A percentile compares a stretch with the other conserved stretches of the same genome.
Evolutionary conservation across 176 grass and related monocot species (phyloP).

Genomic region (Pontederia crassipes): DNA sequence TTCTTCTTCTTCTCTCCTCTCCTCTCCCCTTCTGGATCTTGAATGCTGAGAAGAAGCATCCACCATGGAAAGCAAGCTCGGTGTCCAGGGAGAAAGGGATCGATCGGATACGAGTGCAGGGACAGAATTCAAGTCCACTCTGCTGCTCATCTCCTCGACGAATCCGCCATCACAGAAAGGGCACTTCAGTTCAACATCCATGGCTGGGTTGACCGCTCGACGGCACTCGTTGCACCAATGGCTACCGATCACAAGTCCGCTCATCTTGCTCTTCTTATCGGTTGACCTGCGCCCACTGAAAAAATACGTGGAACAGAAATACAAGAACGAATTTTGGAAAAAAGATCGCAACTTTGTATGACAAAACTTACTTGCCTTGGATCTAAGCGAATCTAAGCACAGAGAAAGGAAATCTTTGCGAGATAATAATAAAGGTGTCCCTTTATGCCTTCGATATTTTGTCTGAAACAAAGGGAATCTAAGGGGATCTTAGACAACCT

Average conservation of each 20-base stretch:
- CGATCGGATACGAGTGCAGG: not conserved
- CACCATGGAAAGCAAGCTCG: constrained; percentile 7
- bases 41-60: not conserved
- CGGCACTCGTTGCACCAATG: constrained; percentile 24
- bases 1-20: not conserved
- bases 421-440: too few relatives aligned
- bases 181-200: constrained; percentile 10
- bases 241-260: not conserved
- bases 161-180: constrained; percentile 18
- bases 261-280: not conserved
- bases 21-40: not conserved
- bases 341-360: too few relatives aligned
- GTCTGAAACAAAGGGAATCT: too few relatives aligned
- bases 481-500: too few relatives aligned
- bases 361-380: too few relatives aligned
- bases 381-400: too few relatives aligned
- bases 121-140: not conserved
- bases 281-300: too few relatives aligned
- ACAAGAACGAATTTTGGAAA: too few relatives aligned
- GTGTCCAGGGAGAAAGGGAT: constrained; percentile 5
- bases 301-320: too few relatives aligned
- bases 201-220: constrained; percentile 3
- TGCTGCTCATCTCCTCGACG: constrained; percentile 12
- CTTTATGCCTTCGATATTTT: too few relatives aligned
- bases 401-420: too few relatives aligned